These are phyloP conservation scores for Lactuca sativa DNA, from an alignment of 129 eudicot species.

Conservation along the genomic window DNA sequence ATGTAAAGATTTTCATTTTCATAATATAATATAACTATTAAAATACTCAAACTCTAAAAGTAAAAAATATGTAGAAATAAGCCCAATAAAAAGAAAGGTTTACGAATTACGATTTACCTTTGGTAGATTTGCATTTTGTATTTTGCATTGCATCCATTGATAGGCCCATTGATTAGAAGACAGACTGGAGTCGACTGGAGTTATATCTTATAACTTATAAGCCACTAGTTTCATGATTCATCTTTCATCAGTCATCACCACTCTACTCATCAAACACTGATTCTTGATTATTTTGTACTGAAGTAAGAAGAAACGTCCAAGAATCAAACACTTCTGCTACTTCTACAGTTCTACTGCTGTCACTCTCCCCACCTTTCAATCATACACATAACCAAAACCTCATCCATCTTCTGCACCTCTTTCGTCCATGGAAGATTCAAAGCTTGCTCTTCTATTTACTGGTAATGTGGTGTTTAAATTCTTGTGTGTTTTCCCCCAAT, in stretches of 20 bases:
- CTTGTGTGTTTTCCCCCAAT: not conserved
- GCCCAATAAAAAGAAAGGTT: not conserved
- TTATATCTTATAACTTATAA: not conserved
- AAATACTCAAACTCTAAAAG: too few species aligned
- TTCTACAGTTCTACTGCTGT: constrained; percentile 3
- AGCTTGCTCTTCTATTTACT: constrained; percentile 1
- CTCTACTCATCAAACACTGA: not conserved
- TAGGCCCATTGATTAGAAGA: constrained; percentile 16
- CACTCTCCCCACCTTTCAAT: constrained; percentile 8
- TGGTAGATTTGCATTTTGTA: not conserved
- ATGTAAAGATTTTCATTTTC: too few species aligned
- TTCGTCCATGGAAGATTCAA: constrained; percentile 17
- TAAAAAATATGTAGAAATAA: not conserved
- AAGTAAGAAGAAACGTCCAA: constrained; percentile 13
- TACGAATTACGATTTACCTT: not conserved
- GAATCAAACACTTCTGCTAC: constrained; percentile 27
- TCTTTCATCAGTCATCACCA: too few species aligned
- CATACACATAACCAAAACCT: constrained; percentile 1
- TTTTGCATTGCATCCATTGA: constrained; percentile 10
- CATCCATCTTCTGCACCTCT: constrained; percentile 11
- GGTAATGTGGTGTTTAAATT: constrained; percentile 11
- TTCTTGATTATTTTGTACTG: not conserved
- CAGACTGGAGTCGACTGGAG: constrained; percentile 19
- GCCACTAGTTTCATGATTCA: not conserved
- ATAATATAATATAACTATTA: too few species aligned